Base-by-base conservation (phyloP, 371 early-diverging fungal species). In the Mortierella sp. region DNA sequence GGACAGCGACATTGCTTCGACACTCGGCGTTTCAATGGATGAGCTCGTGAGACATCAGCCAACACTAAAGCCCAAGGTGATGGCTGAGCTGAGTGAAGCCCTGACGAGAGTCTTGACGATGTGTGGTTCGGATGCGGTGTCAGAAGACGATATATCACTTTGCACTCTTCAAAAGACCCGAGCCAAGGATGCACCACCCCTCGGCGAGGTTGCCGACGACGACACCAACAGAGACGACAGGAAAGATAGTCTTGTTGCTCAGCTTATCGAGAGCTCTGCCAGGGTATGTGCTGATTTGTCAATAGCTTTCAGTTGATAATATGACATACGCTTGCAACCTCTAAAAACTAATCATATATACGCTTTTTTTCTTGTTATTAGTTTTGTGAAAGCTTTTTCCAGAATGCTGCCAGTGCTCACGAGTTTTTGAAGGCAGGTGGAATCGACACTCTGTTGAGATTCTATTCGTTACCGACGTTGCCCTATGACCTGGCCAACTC, bases 1-100 rank as follows among this genome's bases (percentile, higher is more conserved):
- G 73, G 98, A 97, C 70, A 91, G 94, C 26, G 98, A 98, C 64
- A 92, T 95, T 44, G 93, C 97, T 0, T 92, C 95, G 14, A 87
- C 90, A 0, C 87, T 98, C 31, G 99, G 99, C 10, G 92, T 92
- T 50, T 92, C 95, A 2, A 91, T 99, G 88, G 99, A 99, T 79
- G 99, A 99, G 82, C 90, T 99, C 51, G 95, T 98, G 75, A 94
- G 99, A 14, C 99, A 99, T 88, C 98, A 98, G 78, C 98, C 99
- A 0, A 82, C 91, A 0, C 85, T 98, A 51, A 95, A 95, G 79
- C 89, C 91, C 0, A 81, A 82, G 5, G 92, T 97, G 16, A 92
- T 97, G 87, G 86, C 89, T n/a, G 91, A 94, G 50, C 90, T 98
- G 16, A 84, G 95, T 5, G 76, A 77, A 24, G 91, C 96, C 90